Conservation (phyloP, 2,329 filamentous ascomycete species). For the Neoascochyta sp. region DNA sequence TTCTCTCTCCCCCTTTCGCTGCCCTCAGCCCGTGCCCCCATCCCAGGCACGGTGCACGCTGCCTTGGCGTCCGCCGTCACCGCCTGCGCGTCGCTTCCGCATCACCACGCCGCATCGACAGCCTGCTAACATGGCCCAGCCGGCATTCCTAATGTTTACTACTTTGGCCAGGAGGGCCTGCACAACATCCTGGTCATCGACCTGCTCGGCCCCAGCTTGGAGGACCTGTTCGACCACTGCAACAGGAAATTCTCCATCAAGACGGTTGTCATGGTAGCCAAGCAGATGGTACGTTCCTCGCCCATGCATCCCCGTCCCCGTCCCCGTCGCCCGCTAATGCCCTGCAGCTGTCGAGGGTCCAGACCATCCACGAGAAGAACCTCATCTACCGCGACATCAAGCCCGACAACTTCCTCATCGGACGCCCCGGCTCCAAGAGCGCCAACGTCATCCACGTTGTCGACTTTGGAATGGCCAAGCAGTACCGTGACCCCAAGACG, state of each 20-base stretch:
- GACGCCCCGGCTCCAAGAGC: conserved; percentile 85
- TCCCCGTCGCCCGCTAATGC: conserved; percentile 7
- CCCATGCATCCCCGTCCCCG: neutral
- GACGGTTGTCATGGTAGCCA: conserved; percentile 98
- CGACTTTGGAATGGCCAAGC: conserved; percentile 99
- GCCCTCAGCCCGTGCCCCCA: conserved; percentile 11
- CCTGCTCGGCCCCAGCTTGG: conserved; percentile 86
- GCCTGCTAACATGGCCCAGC: conserved; percentile 53
- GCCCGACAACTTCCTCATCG: conserved; percentile 98
- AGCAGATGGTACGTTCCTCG: conserved; percentile 82
- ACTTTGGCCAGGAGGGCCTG: conserved; percentile 96
- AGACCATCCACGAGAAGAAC: conserved; percentile 97
- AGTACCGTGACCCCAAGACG: conserved; percentile 97
- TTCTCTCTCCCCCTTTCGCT: conserved; percentile 13
- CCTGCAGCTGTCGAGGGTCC: conserved; percentile 76
- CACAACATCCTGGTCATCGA: conserved; percentile 99
- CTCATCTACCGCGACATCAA: conserved; percentile 99
- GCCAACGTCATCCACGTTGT: conserved; percentile 98
- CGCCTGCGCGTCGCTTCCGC: conserved; percentile 1
- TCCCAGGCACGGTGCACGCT: conserved; percentile 10
- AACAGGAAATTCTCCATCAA: conserved; percentile 93
- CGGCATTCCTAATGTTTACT: conserved; percentile 98
- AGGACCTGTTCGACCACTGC: conserved; percentile 97
- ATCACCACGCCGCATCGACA: neutral
- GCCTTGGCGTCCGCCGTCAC: conserved; percentile 3